These are phyloP conservation scores for Teratosphaeria nubilosa DNA, from an alignment of 2,329 filamentous ascomycete species.

Conservation along the genomic window DNA sequence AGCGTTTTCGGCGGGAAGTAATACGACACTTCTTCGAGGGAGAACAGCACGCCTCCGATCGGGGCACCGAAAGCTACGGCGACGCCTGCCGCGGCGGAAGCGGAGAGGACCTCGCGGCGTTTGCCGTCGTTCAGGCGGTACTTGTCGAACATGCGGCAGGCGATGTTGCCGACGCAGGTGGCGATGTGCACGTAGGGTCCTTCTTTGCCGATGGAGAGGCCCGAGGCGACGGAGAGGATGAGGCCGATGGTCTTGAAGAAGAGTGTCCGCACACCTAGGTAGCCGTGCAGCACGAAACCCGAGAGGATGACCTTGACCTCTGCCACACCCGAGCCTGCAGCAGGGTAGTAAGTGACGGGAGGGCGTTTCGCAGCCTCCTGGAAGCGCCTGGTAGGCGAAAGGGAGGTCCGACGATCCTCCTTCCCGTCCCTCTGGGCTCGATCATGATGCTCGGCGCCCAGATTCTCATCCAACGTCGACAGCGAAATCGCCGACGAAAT, in stretches of 20 bases:
- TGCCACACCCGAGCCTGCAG: constrained; percentile 89
- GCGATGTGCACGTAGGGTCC: constrained; percentile 96
- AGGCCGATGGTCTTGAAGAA: constrained; percentile 75
- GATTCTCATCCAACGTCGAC: constrained; percentile 83
- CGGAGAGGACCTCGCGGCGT: constrained; percentile 84
- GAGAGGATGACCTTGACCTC: constrained; percentile 98
- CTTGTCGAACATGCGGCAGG: constrained; percentile 85
- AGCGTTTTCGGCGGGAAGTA: constrained; percentile 97
- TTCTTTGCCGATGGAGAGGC: constrained; percentile 88
- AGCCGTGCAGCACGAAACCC: constrained; percentile 92
- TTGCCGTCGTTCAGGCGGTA: constrained; percentile 94
- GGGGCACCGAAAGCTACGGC: constrained; percentile 92
- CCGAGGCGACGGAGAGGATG: constrained; percentile 81
- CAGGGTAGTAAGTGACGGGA: constrained; percentile 90
- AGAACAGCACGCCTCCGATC: constrained; percentile 81
- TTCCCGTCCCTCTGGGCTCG: constrained; percentile 12
- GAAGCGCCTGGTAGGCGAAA: constrained; percentile 32
- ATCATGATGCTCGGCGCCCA: constrained; percentile 55
- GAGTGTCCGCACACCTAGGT: constrained; percentile 79
- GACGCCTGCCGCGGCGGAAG: constrained; percentile 81
- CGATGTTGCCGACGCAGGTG: constrained; percentile 89
- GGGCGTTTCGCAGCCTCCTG: constrained; percentile 36
- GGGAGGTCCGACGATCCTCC: constrained; percentile 30
- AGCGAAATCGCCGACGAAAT: constrained; percentile 82
- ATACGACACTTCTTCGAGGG: constrained; percentile 89